Percentiles rank a stretch among this genome's conserved stretches.
phyloP scores from a whole-genome alignment of 805 yeast species.

The Zygoascus tannicola region DNA sequence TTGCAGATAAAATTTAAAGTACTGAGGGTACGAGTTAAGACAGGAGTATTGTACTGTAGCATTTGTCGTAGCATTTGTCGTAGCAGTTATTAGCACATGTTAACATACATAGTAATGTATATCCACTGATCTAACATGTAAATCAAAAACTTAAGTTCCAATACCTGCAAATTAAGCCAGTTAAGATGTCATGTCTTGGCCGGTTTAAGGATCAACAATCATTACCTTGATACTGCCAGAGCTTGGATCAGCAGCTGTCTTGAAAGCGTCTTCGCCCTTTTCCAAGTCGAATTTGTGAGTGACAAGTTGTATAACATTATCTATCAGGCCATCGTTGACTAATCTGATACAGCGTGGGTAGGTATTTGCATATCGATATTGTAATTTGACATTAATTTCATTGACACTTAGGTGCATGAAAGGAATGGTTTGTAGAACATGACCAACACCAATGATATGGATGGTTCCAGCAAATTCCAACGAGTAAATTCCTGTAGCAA shows the following conservation, averaged over 20 bases:
- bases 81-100: no score
- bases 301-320: constrained; percentile 37
- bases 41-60: no score
- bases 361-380: constrained; percentile 46
- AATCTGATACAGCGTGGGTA: constrained; percentile 50
- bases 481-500: constrained; percentile 39
- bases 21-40: no score
- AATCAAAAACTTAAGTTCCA: no score
- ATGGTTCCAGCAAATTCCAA: constrained; percentile 40
- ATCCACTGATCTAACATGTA: no score
- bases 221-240: constrained; percentile 42
- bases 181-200: not conserved
- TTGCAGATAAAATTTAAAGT: no score
- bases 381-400: constrained; percentile 42
- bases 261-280: constrained; percentile 40
- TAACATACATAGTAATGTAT: no score
- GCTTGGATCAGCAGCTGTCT: constrained; percentile 32
- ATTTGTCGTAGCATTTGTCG: no score
- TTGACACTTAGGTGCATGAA: constrained; percentile 46
- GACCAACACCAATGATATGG: constrained; percentile 45
- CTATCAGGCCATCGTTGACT: constrained; percentile 35
- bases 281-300: constrained; percentile 42
- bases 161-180: not conserved
- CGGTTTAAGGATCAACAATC: constrained; percentile 28
- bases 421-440: constrained; percentile 39